Evolutionary conservation across 139 green algal species (phyloP).

Genomic region (Chlamydomonas eustigma): DNA sequence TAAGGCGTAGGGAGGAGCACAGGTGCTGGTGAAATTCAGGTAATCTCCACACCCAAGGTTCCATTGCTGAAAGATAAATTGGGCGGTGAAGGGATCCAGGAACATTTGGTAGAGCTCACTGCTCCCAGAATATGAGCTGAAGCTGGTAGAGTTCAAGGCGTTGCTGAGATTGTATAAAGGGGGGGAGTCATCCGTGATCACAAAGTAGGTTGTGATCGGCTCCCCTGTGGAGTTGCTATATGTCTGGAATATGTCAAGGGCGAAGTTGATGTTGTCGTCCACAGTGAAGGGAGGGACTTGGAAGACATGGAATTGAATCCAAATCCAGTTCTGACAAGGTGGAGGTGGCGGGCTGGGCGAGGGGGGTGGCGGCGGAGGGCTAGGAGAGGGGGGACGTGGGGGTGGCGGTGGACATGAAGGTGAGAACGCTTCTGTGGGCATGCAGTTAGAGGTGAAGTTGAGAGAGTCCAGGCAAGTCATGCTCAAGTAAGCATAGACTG

Average conservation of each 20-base stretch:
- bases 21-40: background rate
- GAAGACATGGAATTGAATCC: background rate
- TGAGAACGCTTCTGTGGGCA: background rate
- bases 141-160: background rate
- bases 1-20: background rate
- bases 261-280: background rate
- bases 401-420: background rate
- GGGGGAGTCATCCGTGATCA: background rate
- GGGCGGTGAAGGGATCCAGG: background rate
- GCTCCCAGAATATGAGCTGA: background rate
- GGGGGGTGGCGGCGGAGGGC: background rate
- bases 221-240: too few species aligned
- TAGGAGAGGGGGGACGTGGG: background rate
- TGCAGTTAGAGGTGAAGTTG: background rate
- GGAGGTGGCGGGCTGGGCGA: background rate
- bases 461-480: background rate
- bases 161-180: background rate
- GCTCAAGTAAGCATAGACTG: background rate
- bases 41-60: background rate
- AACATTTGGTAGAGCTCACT: background rate
- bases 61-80: background rate
- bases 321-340: slow-evolving; percentile 6
- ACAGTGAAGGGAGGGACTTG: background rate
- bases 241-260: background rate
- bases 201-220: background rate